Evolutionary conservation across 768 basidiomycete species (phyloP).

Genomic region (Phaffia australis): DNA sequence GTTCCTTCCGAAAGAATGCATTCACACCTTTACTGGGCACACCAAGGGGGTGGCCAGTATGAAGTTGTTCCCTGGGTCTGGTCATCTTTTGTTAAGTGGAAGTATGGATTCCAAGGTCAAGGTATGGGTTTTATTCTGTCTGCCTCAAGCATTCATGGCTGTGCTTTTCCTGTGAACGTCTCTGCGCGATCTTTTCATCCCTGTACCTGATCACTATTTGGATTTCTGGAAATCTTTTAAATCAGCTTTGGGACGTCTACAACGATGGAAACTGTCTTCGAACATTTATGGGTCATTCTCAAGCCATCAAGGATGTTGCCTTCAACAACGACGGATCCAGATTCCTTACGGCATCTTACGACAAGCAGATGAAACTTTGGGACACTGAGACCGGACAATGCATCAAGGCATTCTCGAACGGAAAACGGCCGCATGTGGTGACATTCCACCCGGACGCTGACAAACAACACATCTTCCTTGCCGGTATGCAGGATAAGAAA

Average conservation of each 20-base stretch:
- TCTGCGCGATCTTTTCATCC: not conserved
- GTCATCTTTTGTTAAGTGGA: slow-evolving; percentile 83
- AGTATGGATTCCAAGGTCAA: slow-evolving; percentile 99
- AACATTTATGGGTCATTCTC: slow-evolving; percentile 92
- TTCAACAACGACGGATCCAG: slow-evolving; percentile 86
- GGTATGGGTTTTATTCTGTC: slow-evolving; percentile 41
- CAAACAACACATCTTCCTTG: slow-evolving; percentile 90
- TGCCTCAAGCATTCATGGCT: not conserved
- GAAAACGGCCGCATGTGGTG: slow-evolving; percentile 92
- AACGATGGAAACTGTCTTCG: slow-evolving; percentile 91
- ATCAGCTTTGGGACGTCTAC: slow-evolving; percentile 95
- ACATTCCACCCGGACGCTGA: slow-evolving; percentile 93
- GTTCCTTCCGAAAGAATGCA: slow-evolving; percentile 88
- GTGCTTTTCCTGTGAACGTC: not conserved
- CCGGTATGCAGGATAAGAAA: slow-evolving; percentile 99
- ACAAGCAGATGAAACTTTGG: slow-evolving; percentile 97
- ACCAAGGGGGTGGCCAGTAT: slow-evolving; percentile 92
- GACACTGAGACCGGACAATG: slow-evolving; percentile 99
- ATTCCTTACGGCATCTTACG: slow-evolving; percentile 88
- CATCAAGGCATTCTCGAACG: slow-evolving; percentile 89
- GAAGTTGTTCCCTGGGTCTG: slow-evolving; percentile 80
- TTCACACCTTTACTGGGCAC: slow-evolving; percentile 98
- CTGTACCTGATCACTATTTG: not conserved
- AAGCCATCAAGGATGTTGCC: slow-evolving; percentile 89
- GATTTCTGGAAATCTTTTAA: slow-evolving; percentile 8